phyloP scores from a whole-genome alignment of 495 filamentous ascomycete species.

The Penicillium lividum region DNA sequence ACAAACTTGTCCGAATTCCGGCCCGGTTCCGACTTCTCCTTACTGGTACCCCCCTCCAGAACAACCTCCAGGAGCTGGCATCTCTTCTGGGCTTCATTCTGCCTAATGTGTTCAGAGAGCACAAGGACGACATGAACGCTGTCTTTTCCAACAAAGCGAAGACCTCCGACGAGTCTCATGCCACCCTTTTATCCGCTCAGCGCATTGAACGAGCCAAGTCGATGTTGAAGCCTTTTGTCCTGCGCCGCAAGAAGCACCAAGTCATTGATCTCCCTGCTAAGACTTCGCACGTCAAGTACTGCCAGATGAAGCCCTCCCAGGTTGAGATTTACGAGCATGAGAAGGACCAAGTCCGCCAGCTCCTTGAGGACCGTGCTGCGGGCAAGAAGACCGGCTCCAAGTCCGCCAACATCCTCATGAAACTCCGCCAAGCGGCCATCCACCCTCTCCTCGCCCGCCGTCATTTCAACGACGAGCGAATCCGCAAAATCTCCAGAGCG shows the following conservation, averaged over 20 bases:
- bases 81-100: constrained; percentile 90
- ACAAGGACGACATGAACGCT: constrained; percentile 70
- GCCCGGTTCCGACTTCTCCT: constrained; percentile 80
- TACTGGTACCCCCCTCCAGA: constrained; percentile 93
- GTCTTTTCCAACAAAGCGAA: constrained; percentile 91
- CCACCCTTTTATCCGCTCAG: constrained; percentile 77
- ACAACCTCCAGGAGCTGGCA: constrained; percentile 89
- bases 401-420: constrained; percentile 80
- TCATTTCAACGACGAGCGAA: constrained; percentile 69
- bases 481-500: constrained; percentile 76
- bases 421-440: constrained; percentile 87
- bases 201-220: constrained; percentile 82
- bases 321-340: constrained; percentile 68
- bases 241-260: constrained; percentile 91
- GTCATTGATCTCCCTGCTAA: constrained; percentile 92
- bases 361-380: constrained; percentile 56
- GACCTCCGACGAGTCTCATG: constrained; percentile 69
- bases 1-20: constrained; percentile 73
- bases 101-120: constrained; percentile 73
- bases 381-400: constrained; percentile 57
- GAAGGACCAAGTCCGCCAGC: constrained; percentile 52
- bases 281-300: constrained; percentile 72
- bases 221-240: constrained; percentile 92
- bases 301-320: constrained; percentile 71
- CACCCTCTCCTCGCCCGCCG: constrained; percentile 86